These are phyloP conservation scores for Lasiosphaeria ovina DNA, from an alignment of 495 filamentous ascomycete species.

Conservation along the genomic window DNA sequence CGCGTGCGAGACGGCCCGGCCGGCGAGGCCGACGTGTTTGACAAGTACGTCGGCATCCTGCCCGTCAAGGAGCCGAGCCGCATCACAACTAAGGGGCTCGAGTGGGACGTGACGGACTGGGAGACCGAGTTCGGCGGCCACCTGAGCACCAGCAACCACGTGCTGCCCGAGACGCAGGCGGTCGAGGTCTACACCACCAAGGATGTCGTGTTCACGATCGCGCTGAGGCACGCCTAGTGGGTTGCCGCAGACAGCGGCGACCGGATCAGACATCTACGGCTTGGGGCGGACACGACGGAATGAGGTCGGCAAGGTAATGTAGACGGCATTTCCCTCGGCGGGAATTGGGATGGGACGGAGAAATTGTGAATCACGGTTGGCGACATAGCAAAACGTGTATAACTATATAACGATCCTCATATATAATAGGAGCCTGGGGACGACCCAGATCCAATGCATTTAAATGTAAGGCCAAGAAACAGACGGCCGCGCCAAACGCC, in stretches of 20 bases:
- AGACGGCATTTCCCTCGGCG: too few species aligned
- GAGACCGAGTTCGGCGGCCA: constrained; percentile 76
- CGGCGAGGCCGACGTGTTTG: constrained; percentile 39
- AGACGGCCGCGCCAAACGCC: constrained; percentile 20
- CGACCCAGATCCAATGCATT: background rate
- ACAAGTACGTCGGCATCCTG: constrained; percentile 77
- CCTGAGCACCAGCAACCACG: constrained; percentile 92
- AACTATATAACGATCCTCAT: too few species aligned
- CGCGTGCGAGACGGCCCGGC: constrained; percentile 49
- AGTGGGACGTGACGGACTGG: constrained; percentile 88
- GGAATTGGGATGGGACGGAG: too few species aligned
- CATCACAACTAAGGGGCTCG: constrained; percentile 75
- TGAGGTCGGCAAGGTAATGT: too few species aligned
- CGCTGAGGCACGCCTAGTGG: constrained; percentile 45
- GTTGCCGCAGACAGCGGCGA: background rate
- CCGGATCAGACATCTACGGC: background rate
- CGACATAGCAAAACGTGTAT: too few species aligned
- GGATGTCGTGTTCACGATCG: constrained; percentile 82
- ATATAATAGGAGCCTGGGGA: too few species aligned
- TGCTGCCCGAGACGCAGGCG: constrained; percentile 48
- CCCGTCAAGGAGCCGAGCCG: constrained; percentile 69
- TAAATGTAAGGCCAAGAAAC: background rate
- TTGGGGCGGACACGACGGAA: background rate
- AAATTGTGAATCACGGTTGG: too few species aligned
- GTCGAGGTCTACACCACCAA: constrained; percentile 62